Evolutionary conservation across 345 rosid genomes (phyloP), one percentile per base, ranked within the genome.

Genomic region (Punica granatum): DNA sequence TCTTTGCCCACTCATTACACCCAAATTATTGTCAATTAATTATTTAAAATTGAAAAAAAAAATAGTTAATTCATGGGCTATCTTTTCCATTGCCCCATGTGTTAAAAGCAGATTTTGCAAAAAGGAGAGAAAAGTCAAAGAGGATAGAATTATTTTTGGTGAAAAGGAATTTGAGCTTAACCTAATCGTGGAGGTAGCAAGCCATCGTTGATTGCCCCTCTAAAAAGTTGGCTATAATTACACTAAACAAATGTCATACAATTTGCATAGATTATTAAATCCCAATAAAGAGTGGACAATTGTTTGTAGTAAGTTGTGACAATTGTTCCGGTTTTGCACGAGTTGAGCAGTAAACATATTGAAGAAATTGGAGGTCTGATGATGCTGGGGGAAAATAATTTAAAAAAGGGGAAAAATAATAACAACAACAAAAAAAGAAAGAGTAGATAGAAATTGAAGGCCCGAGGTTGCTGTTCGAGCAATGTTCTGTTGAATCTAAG

Each of bases 21-120:
- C 66, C 32, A 34, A 34, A 34, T 63, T 63, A 63, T 35, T 37
- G 32, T 25, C 26, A 23, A 35, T n/a, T 26, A 56, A 56, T 28
- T 26, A 3, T 30, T 56, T 56, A 35, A 63, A 41, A 33, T 18
- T 32, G 3, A 61, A 32, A 8, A 3, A 26, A 6, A 61, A 19
- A 61, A 3, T 61, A 18, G 19, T n/a, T 21, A 63, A n/a, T 63
- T 63, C 66, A 2, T 18, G 42, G 48, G 32, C 66, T 16, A 33
- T 39, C 66, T 63, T 35, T 63, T 63, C 49, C 32, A 23, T 25
- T 14, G 43, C 66, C 46, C 66, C 66, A 63, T 63, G 66, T 63
- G 48, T 63, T 25, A 21, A 63, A 63, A 63, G 66, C 46, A 42
- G 43, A 15, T 63, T 63, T 63, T 11, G 66, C 46, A 26, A 63